Base-by-base conservation (phyloP, 192 early-diverging fungal species). In the Umbelopsis ramanniana region DNA sequence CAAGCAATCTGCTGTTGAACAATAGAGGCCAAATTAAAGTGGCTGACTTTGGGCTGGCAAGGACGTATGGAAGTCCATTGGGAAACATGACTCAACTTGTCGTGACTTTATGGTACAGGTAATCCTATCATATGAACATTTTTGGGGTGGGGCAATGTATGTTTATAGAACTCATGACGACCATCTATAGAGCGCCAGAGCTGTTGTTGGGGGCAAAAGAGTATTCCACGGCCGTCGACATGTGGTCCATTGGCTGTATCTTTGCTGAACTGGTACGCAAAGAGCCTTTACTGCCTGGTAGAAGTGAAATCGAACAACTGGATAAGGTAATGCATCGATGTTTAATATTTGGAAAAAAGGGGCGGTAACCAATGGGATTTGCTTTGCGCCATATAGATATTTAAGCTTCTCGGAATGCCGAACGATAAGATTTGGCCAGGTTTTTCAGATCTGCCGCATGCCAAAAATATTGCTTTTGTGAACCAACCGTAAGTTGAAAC, bases 181-280 rank as follows among this genome's bases (percentile, higher is more conserved):
- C 8, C 26, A 0, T 29, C 12, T 22, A 68, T 67, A 89, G 88
- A 81, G 84, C 89, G 4, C 89, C 89, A 17, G 89, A 91, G 26
- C 47, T 91, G 4, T 72, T 91, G 21, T 63, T 91, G 19, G 89
- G 89, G 11, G 75, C 81, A 22, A 86, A 86, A 22, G 79, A 87
- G 53, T 91, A 91, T 76, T 81, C 84, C 9, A 87, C 84, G 5
- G 91, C 91, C 0, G 84, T 93, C 35, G 94, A 96, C 69, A 93
- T 96, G 79, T 96, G 95, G 94, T 91, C 91, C 12, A 87, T 97
- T 33, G 97, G 97, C 4, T 99, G 97, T 75, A 99, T 99, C 29
- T 96, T 99, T 87, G 97, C 87, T 19, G 97, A 99, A 77, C 76
- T 99, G 48, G 83, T 96, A 14, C 90, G 92, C 63, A 92, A 93